A percentile compares a stretch with the other conserved stretches of the same genome.
These are phyloP conservation scores for Juglanconis sp. DNA, from an alignment of 2,329 filamentous ascomycete genomes.

Conservation along the genomic window DNA sequence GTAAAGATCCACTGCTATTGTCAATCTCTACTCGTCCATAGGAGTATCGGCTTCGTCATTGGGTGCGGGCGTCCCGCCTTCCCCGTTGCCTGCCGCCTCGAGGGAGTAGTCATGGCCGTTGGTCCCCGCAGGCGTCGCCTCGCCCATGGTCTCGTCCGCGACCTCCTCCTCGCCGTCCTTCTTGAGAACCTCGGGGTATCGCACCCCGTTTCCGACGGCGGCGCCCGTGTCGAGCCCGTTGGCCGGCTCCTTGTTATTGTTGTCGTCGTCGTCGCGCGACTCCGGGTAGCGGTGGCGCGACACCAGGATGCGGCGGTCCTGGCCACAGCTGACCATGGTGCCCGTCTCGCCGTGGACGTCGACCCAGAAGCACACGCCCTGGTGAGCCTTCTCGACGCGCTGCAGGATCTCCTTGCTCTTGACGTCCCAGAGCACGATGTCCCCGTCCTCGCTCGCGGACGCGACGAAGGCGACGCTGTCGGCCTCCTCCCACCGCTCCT, in stretches of 20 bases:
- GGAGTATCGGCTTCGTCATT: not conserved
- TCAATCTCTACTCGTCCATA: not conserved
- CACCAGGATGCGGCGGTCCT: constrained; percentile 52
- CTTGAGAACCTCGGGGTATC: not conserved
- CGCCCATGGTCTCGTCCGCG: not conserved
- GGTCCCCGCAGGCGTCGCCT: not conserved
- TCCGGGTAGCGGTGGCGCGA: constrained; percentile 32
- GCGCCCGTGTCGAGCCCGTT: not conserved
- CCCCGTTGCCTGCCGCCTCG: not conserved
- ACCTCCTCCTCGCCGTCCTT: not conserved
- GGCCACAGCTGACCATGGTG: constrained; percentile 53
- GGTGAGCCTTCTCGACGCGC: constrained; percentile 49
- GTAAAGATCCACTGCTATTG: not conserved
- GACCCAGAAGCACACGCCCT: constrained; percentile 64
- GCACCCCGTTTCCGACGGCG: not conserved
- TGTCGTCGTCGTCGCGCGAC: not conserved
- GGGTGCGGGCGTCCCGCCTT: not conserved
- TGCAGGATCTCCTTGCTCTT: constrained; percentile 80
- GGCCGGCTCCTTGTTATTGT: not conserved
- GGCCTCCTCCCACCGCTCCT: constrained; percentile 22
- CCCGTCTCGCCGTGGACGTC: constrained; percentile 51
- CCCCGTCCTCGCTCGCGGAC: constrained; percentile 83
- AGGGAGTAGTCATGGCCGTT: no score
- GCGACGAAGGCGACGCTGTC: constrained; percentile 59
- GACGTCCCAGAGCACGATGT: constrained; percentile 86